A percentile compares a stretch with the other conserved stretches of the same genome.
Conservation (phyloP, 495 filamentous ascomycete genomes). For the Xylaria flabelliformis region DNA sequence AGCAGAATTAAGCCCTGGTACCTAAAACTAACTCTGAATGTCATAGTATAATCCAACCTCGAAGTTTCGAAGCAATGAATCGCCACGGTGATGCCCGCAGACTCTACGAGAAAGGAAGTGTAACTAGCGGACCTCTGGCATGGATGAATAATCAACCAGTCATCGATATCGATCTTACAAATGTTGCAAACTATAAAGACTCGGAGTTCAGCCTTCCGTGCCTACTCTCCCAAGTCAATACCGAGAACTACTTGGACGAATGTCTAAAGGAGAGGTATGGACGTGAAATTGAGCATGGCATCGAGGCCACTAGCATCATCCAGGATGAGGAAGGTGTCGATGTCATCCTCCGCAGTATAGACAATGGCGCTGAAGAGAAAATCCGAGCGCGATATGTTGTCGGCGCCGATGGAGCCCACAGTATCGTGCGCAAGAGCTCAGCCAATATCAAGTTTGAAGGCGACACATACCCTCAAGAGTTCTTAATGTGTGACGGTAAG, state of each 20-base stretch:
- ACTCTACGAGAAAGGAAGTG: slow-evolving; percentile 28
- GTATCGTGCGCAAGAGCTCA: slow-evolving; percentile 47
- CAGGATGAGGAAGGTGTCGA: slow-evolving; percentile 47
- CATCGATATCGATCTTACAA: slow-evolving; percentile 40
- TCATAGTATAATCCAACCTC: slow-evolving; percentile 37
- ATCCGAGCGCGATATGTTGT: slow-evolving; percentile 50
- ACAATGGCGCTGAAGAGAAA: slow-evolving; percentile 30
- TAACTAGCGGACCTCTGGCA: slow-evolving; percentile 33
- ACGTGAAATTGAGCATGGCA: slow-evolving; percentile 42
- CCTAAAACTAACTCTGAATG: neutral
- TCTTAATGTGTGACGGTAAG: slow-evolving; percentile 51
- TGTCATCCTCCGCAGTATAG: slow-evolving; percentile 32
- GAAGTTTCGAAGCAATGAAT: slow-evolving; percentile 43
- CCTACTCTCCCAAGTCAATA: slow-evolving; percentile 50
- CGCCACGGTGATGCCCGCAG: slow-evolving; percentile 38
- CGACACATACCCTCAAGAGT: slow-evolving; percentile 50
- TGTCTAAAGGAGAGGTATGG: slow-evolving; percentile 41
- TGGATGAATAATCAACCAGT: slow-evolving; percentile 38
- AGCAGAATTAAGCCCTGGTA: neutral
- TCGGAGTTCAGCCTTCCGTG: slow-evolving; percentile 47
- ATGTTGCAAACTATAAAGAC: slow-evolving; percentile 37
- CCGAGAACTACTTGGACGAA: slow-evolving; percentile 49
- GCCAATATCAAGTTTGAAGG: slow-evolving; percentile 48
- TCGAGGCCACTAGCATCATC: slow-evolving; percentile 42
- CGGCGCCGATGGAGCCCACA: slow-evolving; percentile 55